Conservation (phyloP, 2,329 filamentous ascomycete genomes). For the Aspergillus ibericus region DNA sequence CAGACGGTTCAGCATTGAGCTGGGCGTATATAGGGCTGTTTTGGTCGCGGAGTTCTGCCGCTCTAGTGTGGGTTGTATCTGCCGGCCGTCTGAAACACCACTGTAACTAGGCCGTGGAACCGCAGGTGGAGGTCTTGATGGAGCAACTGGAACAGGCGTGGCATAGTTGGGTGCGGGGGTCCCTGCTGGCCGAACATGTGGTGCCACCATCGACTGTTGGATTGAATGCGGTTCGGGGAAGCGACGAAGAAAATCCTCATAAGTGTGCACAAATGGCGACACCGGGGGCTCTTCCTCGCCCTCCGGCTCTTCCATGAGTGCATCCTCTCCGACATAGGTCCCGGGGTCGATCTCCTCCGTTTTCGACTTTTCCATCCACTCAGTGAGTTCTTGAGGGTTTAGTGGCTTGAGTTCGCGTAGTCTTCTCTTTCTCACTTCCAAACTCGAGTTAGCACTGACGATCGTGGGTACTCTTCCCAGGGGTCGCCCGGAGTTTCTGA, state of each 20-base stretch:
- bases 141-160: conserved; percentile 56
- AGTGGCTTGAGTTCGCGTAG: conserved; percentile 67
- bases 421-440: conserved; percentile 57
- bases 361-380: conserved; percentile 75
- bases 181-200: conserved; percentile 32
- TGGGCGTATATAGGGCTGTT: conserved; percentile 45
- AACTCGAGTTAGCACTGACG: conserved; percentile 51
- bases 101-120: conserved; percentile 74
- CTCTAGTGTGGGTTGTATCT: conserved; percentile 43
- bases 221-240: conserved; percentile 70
- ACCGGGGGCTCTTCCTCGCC: conserved; percentile 47
- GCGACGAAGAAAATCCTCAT: conserved; percentile 79
- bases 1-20: conserved; percentile 44
- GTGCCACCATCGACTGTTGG: conserved; percentile 57
- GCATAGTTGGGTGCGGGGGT: conserved; percentile 36
- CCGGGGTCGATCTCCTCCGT: conserved; percentile 59
- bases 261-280: conserved; percentile 63
- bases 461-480: conserved; percentile 55
- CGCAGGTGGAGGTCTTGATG: conserved; percentile 66
- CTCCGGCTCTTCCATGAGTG: conserved; percentile 42
- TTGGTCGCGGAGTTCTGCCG: conserved; percentile 48
- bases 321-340: conserved; percentile 41
- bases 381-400: conserved; percentile 75
- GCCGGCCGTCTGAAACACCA: conserved; percentile 67
- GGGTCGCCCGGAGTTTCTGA: conserved; percentile 47